Evolutionary conservation across 352 stramenopile species (phyloP).

Genomic region (Globisporangium canariense): DNA sequence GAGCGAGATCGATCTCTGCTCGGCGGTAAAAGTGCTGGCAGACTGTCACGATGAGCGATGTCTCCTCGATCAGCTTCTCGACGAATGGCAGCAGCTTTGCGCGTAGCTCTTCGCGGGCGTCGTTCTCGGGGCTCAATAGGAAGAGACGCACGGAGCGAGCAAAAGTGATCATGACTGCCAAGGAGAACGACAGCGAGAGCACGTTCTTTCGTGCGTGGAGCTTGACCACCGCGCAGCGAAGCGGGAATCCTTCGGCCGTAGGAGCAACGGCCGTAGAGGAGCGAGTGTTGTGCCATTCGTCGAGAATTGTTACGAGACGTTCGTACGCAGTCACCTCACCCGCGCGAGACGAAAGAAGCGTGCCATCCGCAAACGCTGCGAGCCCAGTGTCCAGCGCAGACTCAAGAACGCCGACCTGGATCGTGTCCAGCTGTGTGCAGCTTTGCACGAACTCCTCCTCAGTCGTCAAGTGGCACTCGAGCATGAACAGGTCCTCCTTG

Average conservation of each 20-base stretch:
- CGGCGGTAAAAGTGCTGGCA: slow-evolving; percentile 61
- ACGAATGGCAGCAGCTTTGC: slow-evolving; percentile 31
- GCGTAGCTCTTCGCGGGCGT: slow-evolving; percentile 26
- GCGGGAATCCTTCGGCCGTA: slow-evolving; percentile 47
- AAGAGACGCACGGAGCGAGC: slow-evolving; percentile 29
- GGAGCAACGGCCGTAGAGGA: slow-evolving; percentile 15
- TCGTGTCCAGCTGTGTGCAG: slow-evolving; percentile 42
- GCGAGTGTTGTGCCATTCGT: slow-evolving; percentile 51
- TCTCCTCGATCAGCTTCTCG: slow-evolving; percentile 44
- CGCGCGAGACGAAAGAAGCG: slow-evolving; percentile 37
- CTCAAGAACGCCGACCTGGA: slow-evolving; percentile 42
- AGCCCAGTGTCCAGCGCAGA: slow-evolving; percentile 52
- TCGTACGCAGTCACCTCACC: slow-evolving; percentile 48
- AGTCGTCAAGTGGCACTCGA: slow-evolving; percentile 71
- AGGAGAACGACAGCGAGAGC: slow-evolving; percentile 47
- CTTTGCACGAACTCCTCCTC: slow-evolving; percentile 53
- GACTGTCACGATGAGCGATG: slow-evolving; percentile 40
- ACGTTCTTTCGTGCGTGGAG: slow-evolving; percentile 48
- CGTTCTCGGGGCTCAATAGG: slow-evolving; percentile 23
- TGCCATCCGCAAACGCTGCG: slow-evolving; percentile 52
- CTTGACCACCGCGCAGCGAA: slow-evolving; percentile 61
- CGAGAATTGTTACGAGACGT: slow-evolving; percentile 43
- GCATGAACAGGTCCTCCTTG: slow-evolving; percentile 69
- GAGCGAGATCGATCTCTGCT: slow-evolving; percentile 62
- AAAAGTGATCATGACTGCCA: slow-evolving; percentile 57